Base-by-base conservation (phyloP, 495 filamentous ascomycete genomes). In the Bathelium albidoporum region DNA sequence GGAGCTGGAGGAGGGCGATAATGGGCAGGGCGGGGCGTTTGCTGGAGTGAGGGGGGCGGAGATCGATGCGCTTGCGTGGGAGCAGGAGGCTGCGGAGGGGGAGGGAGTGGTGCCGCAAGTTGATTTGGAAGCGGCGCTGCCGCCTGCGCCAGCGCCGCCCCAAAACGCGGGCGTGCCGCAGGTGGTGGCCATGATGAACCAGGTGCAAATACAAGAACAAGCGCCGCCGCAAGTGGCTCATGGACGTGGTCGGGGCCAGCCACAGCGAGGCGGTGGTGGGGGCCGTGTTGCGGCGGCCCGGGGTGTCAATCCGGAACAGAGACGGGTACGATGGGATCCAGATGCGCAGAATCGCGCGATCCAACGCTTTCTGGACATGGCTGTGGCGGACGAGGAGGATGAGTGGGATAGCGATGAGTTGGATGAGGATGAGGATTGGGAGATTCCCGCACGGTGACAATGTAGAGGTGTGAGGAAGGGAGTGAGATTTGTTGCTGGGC, bases 1-100 rank as follows among this genome's bases (percentile, higher is more conserved):
- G 91, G 92, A 96, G 70, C 69, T 96, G 61, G 91, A 93, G 75
- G 82, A 80, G 26, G 91, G 91, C 0, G 93, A 96, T 71, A 89
- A 89, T 7, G 82, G 79, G 9, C 78, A 84, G 53, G 80, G 80
- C 55, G 82, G 77, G 1, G 69, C 73, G n/a, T 85, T 81, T 65
- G 82, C 69, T 16, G 84, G 82, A 4, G 79, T 74, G 5, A 62
- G 69, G 10, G 73, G 64, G 1, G 67, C n/a, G 64, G 63, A 67
- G 68, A 60, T 62, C 32, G 59, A 68, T 29, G 70, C 70, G 10
- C 44, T 68, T 28, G 66, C 65, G 36, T 63, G 29, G 26, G 66
- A 36, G 20, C 28, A 53, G 60, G 60, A 63, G 52, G 68, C 53
- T 11, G 64, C 62, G 32, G 59, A 55, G 49, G 66, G 64, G 18